Conservation (phyloP, 2,329 filamentous ascomycete genomes). For the Clarireedia sp. region DNA sequence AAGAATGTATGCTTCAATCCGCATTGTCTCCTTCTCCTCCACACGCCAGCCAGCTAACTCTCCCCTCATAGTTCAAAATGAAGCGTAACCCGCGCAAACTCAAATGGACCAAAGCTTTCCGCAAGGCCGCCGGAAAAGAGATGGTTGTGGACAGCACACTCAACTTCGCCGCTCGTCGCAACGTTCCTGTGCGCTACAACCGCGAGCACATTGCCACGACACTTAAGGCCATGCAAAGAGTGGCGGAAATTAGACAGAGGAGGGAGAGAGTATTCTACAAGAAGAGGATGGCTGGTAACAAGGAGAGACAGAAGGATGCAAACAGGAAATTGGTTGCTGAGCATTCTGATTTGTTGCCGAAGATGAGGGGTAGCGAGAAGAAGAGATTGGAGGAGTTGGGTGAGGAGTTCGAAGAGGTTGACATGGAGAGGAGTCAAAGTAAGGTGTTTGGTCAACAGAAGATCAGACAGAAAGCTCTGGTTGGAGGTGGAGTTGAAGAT, state of each 20-base stretch:
- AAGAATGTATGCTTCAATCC: slow-evolving; percentile 22
- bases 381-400: slow-evolving; percentile 46
- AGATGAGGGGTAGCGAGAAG: slow-evolving; percentile 57
- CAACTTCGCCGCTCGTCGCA: slow-evolving; percentile 84
- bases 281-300: slow-evolving; percentile 86
- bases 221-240: slow-evolving; percentile 83
- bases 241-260: slow-evolving; percentile 73
- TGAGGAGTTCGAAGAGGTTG: slow-evolving; percentile 37
- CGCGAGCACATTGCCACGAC: slow-evolving; percentile 83
- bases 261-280: slow-evolving; percentile 92
- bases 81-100: slow-evolving; percentile 96
- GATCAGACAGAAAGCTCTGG: slow-evolving; percentile 32
- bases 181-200: slow-evolving; percentile 93
- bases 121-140: slow-evolving; percentile 73
- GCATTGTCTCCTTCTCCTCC: neutral
- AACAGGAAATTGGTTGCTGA: slow-evolving; percentile 84
- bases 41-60: neutral
- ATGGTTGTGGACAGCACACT: slow-evolving; percentile 93
- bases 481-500: slow-evolving; percentile 31
- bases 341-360: slow-evolving; percentile 86
- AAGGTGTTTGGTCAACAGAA: slow-evolving; percentile 34
- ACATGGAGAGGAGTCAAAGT: slow-evolving; percentile 36
- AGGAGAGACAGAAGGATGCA: slow-evolving; percentile 67
- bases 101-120: slow-evolving; percentile 94
- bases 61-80: slow-evolving; percentile 70